Evolutionary conservation across 78 protist species (phyloP), one percentile per base, ranked within the genome.

Genomic region (Monosiga brevicollis): DNA sequence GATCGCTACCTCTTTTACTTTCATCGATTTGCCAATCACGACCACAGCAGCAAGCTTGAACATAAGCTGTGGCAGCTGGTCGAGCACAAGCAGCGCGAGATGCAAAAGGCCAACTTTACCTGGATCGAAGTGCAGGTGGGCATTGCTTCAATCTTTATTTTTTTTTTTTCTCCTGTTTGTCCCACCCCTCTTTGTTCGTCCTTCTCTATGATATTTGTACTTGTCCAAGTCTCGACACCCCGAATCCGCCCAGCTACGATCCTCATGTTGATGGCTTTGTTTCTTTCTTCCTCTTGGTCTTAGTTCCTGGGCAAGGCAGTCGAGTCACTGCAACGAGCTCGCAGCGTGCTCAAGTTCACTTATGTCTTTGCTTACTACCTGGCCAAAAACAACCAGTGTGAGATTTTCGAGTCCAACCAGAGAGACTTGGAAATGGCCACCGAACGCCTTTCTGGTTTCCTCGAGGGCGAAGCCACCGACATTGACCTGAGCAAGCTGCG

Each of bases 341-440:
- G 95, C 39, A 36, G 39, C 37, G 84, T 85, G 25, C 82, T 93
- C 40, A 88, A 87, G 79, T 88, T 78, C 79, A 90, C 93, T 3
- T 93, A 93, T 79, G 93, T 87, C 41, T 90, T 85, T 54, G 93
- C 87, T 32, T 90, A 75, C 83, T 87, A 79, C 49, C 62, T 90
- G 55, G 9, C 24, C 36, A 84, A 79, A 41, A 38, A n/a, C 49
- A 35, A 83, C 41, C 84, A 93, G 32, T 76, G 70, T 0, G 23
- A 0, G 20, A 88, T 93, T 23, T 93, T 93, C 24, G 92, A 90
- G 78, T 86, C 80, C 72, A 83, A 85, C 75, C 95, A 93, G 73
- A 10, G 78, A 77, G 85, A 90, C 49, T 83, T 90, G 29, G 91
- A 90, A 78, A 49, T 49, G 70, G 87, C 83, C 23, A 72, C 80